Percentiles rank a stretch among this genome's conserved stretches.
These are phyloP conservation scores for Amanita rubescens DNA, from an alignment of 768 basidiomycete species.

Conservation along the genomic window DNA sequence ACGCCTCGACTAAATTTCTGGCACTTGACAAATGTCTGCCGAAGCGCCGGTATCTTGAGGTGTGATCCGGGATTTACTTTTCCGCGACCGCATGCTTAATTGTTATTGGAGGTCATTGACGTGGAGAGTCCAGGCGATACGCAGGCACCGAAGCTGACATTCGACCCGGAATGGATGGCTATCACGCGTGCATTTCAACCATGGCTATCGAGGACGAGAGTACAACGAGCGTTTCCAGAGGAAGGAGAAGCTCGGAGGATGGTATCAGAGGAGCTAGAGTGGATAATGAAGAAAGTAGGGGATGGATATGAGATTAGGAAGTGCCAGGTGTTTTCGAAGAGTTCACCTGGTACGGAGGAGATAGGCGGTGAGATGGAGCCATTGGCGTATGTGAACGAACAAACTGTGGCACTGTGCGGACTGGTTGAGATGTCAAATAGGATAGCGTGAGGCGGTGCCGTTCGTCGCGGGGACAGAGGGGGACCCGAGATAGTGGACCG, in stretches of 20 bases:
- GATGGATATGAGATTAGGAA: slow-evolving; percentile 37
- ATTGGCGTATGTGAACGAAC: slow-evolving; percentile 77
- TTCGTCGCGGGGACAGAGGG: not conserved
- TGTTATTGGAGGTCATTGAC: slow-evolving; percentile 58
- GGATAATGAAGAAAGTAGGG: slow-evolving; percentile 46
- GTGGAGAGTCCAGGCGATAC: slow-evolving; percentile 19
- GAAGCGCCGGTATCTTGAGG: slow-evolving; percentile 74
- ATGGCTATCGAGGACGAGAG: slow-evolving; percentile 50
- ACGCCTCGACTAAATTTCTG: slow-evolving; percentile 64
- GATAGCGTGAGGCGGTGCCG: not conserved
- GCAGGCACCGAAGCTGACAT: slow-evolving; percentile 40
- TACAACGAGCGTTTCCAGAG: slow-evolving; percentile 54
- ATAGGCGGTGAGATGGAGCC: slow-evolving; percentile 32
- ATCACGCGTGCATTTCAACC: slow-evolving; percentile 84
- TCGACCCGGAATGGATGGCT: slow-evolving; percentile 91
- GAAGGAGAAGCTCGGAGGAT: slow-evolving; percentile 42
- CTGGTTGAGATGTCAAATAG: slow-evolving; percentile 72
- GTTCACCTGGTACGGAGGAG: slow-evolving; percentile 48
- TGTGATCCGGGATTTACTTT: slow-evolving; percentile 19
- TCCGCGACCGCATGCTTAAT: not conserved
- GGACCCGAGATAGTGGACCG: slow-evolving; percentile 6
- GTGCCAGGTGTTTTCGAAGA: slow-evolving; percentile 62
- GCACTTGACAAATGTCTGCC: slow-evolving; percentile 89
- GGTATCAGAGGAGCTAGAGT: slow-evolving; percentile 52
- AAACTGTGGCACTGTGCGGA: slow-evolving; percentile 78